These are phyloP conservation scores for Leccinum aurantiacum DNA, from an alignment of 768 basidiomycete species.

Conservation along the genomic window DNA sequence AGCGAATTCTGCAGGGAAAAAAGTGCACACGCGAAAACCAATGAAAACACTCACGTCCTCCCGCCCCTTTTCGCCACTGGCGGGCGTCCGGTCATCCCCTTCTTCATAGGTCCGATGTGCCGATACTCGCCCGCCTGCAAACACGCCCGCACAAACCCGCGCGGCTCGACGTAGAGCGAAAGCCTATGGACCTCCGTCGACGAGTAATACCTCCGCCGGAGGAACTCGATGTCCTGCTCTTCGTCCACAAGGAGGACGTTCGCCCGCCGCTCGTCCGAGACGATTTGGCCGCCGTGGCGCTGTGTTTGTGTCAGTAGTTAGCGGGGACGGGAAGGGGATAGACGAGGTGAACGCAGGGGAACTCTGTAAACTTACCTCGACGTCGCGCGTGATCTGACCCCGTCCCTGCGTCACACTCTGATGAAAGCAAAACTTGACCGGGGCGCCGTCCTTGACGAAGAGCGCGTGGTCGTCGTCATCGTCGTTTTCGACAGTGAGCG, in stretches of 20 bases:
- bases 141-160: slow-evolving; percentile 29
- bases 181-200: slow-evolving; percentile 18
- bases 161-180: slow-evolving; percentile 22
- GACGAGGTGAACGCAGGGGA: background rate
- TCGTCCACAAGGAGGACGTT: slow-evolving; percentile 33
- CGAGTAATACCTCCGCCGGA: slow-evolving; percentile 29
- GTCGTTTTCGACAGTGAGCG: background rate
- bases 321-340: background rate
- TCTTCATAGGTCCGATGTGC: slow-evolving; percentile 2
- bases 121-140: slow-evolving; percentile 16
- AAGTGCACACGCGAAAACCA: background rate
- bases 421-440: slow-evolving; percentile 32
- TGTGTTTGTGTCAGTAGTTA: background rate
- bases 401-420: slow-evolving; percentile 25
- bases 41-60: slow-evolving; percentile 9
- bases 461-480: slow-evolving; percentile 11
- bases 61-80: background rate
- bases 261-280: slow-evolving; percentile 14
- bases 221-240: slow-evolving; percentile 22
- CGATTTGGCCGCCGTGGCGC: slow-evolving; percentile 25
- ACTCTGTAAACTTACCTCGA: slow-evolving; percentile 18
- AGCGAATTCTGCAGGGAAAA: background rate
- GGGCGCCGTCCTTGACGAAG: slow-evolving; percentile 23
- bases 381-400: slow-evolving; percentile 15
- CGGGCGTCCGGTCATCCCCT: slow-evolving; percentile 27